Base-by-base conservation (phyloP, 179 eudicot genomes). In the Silene coronaria region DNA sequence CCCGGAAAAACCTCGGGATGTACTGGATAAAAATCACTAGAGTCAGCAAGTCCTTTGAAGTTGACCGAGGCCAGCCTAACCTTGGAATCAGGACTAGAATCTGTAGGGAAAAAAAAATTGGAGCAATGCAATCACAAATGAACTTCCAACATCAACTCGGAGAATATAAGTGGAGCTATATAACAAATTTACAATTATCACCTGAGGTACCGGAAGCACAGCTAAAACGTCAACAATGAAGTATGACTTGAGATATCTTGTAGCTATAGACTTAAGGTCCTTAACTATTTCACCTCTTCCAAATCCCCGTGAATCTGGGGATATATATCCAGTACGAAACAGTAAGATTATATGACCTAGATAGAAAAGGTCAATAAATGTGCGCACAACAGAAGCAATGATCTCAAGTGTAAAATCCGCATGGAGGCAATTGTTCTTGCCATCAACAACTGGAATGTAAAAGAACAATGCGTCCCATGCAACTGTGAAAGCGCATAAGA, bases 1-100 rank as follows among this genome's bases (percentile, higher is more conserved):
- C 82, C 12, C 92, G 84, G 36, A 85, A 16, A 26, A 87, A 6
- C 75, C 96, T 82, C 19, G 96, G 96, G 2, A 86, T 53, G 67
- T 86, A 89, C 46, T 90, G 96, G 26, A 71, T 0, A 63, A 84
- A 78, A n/a, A 89, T 78, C 48, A 83, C 83, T 65, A 76, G 14
- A 77, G 82, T 86, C 80, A 90, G 48, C 66, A 87, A 45, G 55
- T 77, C 86, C 74, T 82, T 87, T 32, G 89, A 81, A 28, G 53
- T 65, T 72, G 79, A 67, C 42, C 77, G 73, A 53, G 42, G 45
- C 22, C 61, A 60, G 61, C 73, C 78, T 7, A 72, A 6, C 30
- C n/a, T 59, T 53, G 86, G 87, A 7, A 81, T 12, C 19, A 85
- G 64, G 42, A 88, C 64, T 6, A 78, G 82, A 63, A 85, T 68